These are phyloP conservation scores for Lasiodiplodia sp. DNA, from an alignment of 2,329 filamentous ascomycete species.

Conservation along the genomic window DNA sequence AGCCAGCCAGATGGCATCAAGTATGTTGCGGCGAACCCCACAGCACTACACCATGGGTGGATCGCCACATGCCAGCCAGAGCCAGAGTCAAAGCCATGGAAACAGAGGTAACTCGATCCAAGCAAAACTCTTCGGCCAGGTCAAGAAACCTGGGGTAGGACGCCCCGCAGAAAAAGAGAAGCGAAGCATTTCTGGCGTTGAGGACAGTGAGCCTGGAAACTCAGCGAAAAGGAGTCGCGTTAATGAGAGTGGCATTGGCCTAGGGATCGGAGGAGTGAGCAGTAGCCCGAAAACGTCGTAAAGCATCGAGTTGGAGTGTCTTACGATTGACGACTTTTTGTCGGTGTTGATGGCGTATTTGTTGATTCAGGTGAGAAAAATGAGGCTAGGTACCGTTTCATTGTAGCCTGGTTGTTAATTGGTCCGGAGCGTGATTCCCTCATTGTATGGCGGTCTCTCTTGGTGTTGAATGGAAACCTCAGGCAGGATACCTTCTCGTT, in stretches of 20 bases:
- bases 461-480: neutral
- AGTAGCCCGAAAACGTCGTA: constrained; percentile 21
- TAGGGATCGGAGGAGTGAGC: constrained; percentile 60
- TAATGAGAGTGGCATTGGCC: constrained; percentile 56
- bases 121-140: constrained; percentile 67
- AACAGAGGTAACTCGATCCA: constrained; percentile 57
- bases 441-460: neutral
- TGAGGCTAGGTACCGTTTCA: neutral
- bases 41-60: constrained; percentile 46
- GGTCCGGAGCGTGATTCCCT: constrained; percentile 1
- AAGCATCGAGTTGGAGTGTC: neutral
- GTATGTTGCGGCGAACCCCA: constrained; percentile 70
- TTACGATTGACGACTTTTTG: constrained; percentile 14
- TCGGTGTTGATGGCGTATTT: constrained; percentile 16
- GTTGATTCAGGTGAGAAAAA: neutral
- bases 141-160: constrained; percentile 61
- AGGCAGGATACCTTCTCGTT: constrained; percentile 7
- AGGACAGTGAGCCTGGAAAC: constrained; percentile 33
- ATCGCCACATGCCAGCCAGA: constrained; percentile 48
- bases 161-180: constrained; percentile 43
- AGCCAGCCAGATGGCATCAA: constrained; percentile 78
- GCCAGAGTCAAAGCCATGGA: constrained; percentile 32
- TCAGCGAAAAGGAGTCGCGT: constrained; percentile 60
- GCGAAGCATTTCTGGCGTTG: constrained; percentile 36
- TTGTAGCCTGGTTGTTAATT: neutral